These are phyloP conservation scores for Galerina sulciceps DNA, from an alignment of 768 basidiomycete genomes.

Conservation along the genomic window DNA sequence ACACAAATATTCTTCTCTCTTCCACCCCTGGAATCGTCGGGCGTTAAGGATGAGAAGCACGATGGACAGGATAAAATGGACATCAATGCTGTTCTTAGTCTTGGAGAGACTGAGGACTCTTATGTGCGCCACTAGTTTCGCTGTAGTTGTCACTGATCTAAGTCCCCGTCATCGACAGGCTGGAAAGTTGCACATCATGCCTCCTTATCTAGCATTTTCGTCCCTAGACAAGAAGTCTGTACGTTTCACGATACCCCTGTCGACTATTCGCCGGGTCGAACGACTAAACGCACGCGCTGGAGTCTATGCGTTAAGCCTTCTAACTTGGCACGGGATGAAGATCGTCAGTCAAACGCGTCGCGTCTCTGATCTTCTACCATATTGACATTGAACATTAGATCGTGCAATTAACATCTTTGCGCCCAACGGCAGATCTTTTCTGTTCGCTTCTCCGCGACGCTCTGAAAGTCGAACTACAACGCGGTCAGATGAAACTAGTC, in stretches of 20 bases:
- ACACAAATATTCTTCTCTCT: slow-evolving; percentile 88
- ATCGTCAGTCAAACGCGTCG: slow-evolving; percentile 59
- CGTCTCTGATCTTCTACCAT: neutral
- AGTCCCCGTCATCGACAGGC: slow-evolving; percentile 51
- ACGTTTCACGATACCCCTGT: slow-evolving; percentile 88
- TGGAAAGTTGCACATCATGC: slow-evolving; percentile 86
- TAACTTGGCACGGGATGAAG: slow-evolving; percentile 94
- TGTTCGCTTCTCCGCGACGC: slow-evolving; percentile 87
- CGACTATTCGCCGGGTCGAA: slow-evolving; percentile 92
- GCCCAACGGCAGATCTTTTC: slow-evolving; percentile 93
- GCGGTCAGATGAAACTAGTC: slow-evolving; percentile 91
- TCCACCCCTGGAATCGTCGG: slow-evolving; percentile 46
- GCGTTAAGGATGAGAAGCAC: slow-evolving; percentile 38
- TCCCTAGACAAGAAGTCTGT: slow-evolving; percentile 94
- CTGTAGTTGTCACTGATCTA: slow-evolving; percentile 1
- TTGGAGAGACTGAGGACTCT: slow-evolving; percentile 88
- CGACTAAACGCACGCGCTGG: slow-evolving; percentile 91
- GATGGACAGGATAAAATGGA: slow-evolving; percentile 65
- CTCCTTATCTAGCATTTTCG: slow-evolving; percentile 88
- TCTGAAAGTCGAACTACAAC: slow-evolving; percentile 86
- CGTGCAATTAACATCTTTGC: slow-evolving; percentile 90
- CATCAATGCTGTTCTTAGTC: slow-evolving; percentile 85
- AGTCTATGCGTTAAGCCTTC: slow-evolving; percentile 92
- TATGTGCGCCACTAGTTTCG: slow-evolving; percentile 62
- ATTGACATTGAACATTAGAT: slow-evolving; percentile 48